Evolutionary conservation across 768 basidiomycete genomes (phyloP), one percentile per base, ranked within the genome.

Genomic region (Coprinellus micaceus): DNA sequence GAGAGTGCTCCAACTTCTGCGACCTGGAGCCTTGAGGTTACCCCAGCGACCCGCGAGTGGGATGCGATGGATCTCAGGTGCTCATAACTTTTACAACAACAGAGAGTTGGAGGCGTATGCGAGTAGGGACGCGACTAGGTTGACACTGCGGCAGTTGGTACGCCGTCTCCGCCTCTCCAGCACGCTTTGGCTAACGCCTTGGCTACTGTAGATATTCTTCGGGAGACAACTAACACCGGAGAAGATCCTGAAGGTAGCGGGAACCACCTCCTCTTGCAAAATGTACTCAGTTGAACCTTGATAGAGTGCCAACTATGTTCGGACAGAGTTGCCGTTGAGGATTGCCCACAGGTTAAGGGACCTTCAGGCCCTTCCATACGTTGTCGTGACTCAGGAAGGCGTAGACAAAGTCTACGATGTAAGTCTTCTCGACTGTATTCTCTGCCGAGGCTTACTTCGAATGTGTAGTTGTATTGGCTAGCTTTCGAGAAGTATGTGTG

Each of bases 291-390:
- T 30, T n/a, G 10, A 15, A 45, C 26, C 17, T 13, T 21, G 21
- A 13, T 48, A 94, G 91, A 91, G 89, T 60, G 92, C 90, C 52
- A 94, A 94, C 67, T 92, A 94, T 70, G 91, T 96, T 41, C 84
- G 92, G 51, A 89, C 89, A 4, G 93, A 96, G 65, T 72, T 96
- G 5, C 93, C 94, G 10, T 84, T 93, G 13, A 84, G 93, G 36
- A 89, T 94, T 64, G 88, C 92, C 3, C 93, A 95, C 68, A 82
- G 94, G 46, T 71, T 95, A 57, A 83, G 90, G 55, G 94, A 96
- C 65, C 76, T 96, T 63, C 94, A 96, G 71, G 76, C 84, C 1
- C 75, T 96, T 46, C 93, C 94, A 3, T 94, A 89, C 64, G 82
- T 89, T 21, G 91, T 93, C 7, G 91, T 94, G 26, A 91, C 88